These are phyloP conservation scores for Ceratobasidium papillatum DNA, from an alignment of 1,284 basidiomycete species.

Conservation along the genomic window DNA sequence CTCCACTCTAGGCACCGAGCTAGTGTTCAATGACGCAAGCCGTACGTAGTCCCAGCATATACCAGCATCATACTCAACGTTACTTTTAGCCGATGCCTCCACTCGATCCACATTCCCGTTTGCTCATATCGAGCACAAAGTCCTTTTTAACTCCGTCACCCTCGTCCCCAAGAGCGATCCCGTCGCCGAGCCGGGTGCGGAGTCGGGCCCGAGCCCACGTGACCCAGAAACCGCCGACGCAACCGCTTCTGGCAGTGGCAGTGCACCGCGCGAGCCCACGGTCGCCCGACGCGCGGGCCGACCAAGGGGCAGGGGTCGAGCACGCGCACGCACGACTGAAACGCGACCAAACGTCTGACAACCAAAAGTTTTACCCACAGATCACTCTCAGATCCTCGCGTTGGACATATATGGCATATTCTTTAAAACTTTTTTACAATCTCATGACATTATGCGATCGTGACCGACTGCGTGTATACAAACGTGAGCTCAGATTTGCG, in stretches of 20 bases:
- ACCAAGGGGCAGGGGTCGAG: background rate
- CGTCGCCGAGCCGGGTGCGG: background rate
- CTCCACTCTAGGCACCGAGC: slow-evolving; percentile 18
- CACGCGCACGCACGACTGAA: background rate
- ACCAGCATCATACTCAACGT: background rate
- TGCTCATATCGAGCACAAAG: slow-evolving; percentile 17
- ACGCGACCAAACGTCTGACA: slow-evolving; percentile 6
- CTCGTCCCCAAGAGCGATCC: background rate
- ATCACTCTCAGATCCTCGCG: slow-evolving; percentile 23
- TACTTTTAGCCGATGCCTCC: background rate
- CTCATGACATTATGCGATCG: slow-evolving; percentile 12
- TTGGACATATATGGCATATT: slow-evolving; percentile 1
- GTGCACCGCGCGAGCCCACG: background rate
- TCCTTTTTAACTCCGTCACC: slow-evolving; percentile 15
- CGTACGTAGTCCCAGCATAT: background rate
- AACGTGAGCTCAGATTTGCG: slow-evolving; percentile 28
- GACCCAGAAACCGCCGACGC: slow-evolving; percentile 2
- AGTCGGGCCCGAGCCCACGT: background rate
- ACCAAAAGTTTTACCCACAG: slow-evolving; percentile 1
- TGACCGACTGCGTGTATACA: slow-evolving; percentile 8
- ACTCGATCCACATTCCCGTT: background rate
- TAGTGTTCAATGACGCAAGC: slow-evolving; percentile 18
- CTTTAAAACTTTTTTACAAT: background rate
- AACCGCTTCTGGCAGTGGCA: slow-evolving; percentile 13
- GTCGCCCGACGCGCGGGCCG: slow-evolving; percentile 11